Base-by-base conservation (phyloP, 2,329 filamentous ascomycete genomes). In the Botrytis deweyae region DNA sequence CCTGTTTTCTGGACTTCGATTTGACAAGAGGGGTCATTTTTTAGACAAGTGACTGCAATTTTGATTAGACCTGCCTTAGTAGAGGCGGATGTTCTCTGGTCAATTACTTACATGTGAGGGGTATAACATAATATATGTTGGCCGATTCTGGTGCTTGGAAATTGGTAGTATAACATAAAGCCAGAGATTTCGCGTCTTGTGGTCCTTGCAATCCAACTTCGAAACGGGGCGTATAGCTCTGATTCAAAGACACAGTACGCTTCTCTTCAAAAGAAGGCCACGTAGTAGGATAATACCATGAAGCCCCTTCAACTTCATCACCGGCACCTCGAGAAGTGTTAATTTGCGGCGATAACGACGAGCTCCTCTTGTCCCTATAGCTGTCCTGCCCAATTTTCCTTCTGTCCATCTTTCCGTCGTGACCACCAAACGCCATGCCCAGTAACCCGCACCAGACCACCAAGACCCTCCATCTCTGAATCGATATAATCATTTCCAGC, bases 401-500 rank as follows among this genome's bases (percentile, higher is more conserved):
- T 14, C 58, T 29, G 22, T 36, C 55, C 29, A 18, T 59, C 55
- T 59, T 62, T 36, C 22, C 59, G 25, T 62, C 22, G 20, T 52
- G 33, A 36, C 33, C 29, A 7, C 65, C 46, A 18, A 58, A 38
- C 25, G 29, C 65, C 65, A 40, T 58, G 14, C 49, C 49, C 25
- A 68, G 36, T 40, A 68, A 40, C 25, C 65, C 49, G 36, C 8
- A 29, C 46, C 65, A 58, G 36, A 58, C 36, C 65, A 58, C 36
- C 49, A 68, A 68, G 36, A 29, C 25, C 49, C 49, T 68, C 65
- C 65, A 68, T 68, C 65, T 58, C n/a, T 58, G 46, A 42, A 49
- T 68, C 49, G 65, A 68, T 58, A 58, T 58, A 68, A 68, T 68
- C 65, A 68, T 68, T 68, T 68, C 65, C 65, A 58, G 49, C 36